Evolutionary conservation across 352 stramenopile genomes (phyloP).

Genomic region (Phytophthora pinifolia): DNA sequence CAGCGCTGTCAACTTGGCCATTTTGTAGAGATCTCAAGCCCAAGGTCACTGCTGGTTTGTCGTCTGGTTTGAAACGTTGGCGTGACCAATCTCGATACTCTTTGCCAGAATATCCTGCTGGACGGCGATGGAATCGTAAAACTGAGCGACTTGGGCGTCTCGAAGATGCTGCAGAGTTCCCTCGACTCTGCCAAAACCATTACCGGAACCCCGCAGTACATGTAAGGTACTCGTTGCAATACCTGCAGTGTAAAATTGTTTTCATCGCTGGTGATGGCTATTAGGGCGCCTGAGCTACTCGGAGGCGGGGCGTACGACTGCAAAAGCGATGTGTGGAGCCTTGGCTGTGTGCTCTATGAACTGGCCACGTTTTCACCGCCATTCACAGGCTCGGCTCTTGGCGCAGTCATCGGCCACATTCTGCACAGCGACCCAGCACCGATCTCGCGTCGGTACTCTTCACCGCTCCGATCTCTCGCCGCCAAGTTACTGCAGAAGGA

Average conservation of each 20-base stretch:
- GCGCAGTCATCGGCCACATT: constrained; percentile 61
- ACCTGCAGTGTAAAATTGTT: background rate
- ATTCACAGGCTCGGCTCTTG: constrained; percentile 61
- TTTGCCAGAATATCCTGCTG: constrained; percentile 51
- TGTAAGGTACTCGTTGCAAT: constrained; percentile 34
- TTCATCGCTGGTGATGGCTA: background rate
- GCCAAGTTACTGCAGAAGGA: constrained; percentile 47
- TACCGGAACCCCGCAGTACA: constrained; percentile 77
- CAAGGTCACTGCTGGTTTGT: constrained; percentile 25
- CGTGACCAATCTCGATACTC: background rate
- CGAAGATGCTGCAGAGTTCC: constrained; percentile 42
- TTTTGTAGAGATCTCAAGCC: constrained; percentile 57
- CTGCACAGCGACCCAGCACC: constrained; percentile 30
- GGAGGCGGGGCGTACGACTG: constrained; percentile 57
- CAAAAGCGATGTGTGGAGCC: constrained; percentile 84
- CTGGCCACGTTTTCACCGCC: constrained; percentile 54
- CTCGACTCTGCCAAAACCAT: constrained; percentile 54
- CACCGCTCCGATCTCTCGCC: constrained; percentile 32
- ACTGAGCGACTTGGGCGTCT: constrained; percentile 72
- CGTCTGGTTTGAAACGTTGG: no score
- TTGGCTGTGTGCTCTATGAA: constrained; percentile 87
- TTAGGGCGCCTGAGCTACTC: constrained; percentile 73
- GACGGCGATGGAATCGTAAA: constrained; percentile 64
- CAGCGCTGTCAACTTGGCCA: background rate
- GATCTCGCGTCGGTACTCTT: constrained; percentile 33